Evolutionary conservation across 2,329 filamentous ascomycete genomes (phyloP), one percentile per base, ranked within the genome.

Genomic region (Ophiostoma triangulosporum): DNA sequence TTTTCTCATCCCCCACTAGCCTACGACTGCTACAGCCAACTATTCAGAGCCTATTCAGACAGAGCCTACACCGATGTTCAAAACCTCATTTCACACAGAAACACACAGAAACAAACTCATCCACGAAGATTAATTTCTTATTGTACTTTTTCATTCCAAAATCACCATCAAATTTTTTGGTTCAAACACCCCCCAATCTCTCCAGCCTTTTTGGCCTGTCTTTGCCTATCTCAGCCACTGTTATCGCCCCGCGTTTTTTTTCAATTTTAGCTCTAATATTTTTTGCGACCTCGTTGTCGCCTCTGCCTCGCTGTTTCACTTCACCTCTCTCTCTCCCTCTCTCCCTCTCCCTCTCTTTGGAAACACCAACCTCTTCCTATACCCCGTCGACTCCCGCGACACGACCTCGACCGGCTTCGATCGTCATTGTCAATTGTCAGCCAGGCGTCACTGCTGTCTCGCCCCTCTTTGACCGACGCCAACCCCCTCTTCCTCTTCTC

Each of bases 181-280:
- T 11, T 3, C 43, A 27, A 24, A 46, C 22, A 4, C 43, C 29
- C 11, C 12, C 6, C 15, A 22, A 20, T 15, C 43, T 46, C 11
- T n/a, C 6, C 15, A 22, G 31, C 22, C 17, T n/a, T 22, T 24
- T n/a, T 26, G 26, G 17, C 17, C 22, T 29, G 27, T 20, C 31
- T 32, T 43, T 51, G 14, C 26, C 27, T 9, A 31, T 29, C 29
- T 33, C 17, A 11, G 46, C 17, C 29, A 32, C n/a, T 48, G 27
- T 20, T 31, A 48, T 48, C 46, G 46, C 46, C 46, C 46, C 46
- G 46, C 46, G 46, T 48, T 48, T 48, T 35, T 36, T 48, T 48
- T 4, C 46, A 48, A 48, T 33, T 48, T 48, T 46, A 46, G 43
- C 43, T 26, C 29, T 22, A 48, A 32, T 48, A 20, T 31, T 45